A percentile compares a stretch with the other conserved stretches of the same genome.
Conservation (phyloP, 305 asterid genomes). For the Plantago rigida region DNA sequence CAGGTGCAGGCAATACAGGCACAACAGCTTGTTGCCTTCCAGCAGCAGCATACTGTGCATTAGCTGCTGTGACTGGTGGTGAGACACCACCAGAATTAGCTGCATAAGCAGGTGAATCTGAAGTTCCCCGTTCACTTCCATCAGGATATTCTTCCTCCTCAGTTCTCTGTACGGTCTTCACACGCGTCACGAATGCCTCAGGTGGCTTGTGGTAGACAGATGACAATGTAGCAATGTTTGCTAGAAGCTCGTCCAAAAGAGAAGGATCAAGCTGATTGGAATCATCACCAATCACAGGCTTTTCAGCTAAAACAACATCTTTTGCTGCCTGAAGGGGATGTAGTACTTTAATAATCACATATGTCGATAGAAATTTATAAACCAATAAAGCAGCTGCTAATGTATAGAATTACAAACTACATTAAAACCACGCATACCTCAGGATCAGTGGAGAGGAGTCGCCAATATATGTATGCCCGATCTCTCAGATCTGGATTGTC, state of each 20-base stretch:
- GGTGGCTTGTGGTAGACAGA: conserved; percentile 99
- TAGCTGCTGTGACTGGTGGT: conserved; percentile 53
- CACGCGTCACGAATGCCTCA: conserved; percentile 89
- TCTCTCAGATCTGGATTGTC: conserved; percentile 98
- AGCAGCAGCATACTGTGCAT: conserved; percentile 30
- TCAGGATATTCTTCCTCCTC: conserved; percentile 93
- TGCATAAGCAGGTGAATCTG: conserved; percentile 68
- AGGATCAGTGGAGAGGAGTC: conserved; percentile 97
- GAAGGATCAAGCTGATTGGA: conserved; percentile 88
- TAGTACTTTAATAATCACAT: conserved; percentile 7
- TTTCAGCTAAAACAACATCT: conserved; percentile 97
- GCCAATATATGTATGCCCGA: conserved; percentile 99
- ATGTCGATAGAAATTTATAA: background rate
- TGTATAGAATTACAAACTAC: conserved; percentile 9
- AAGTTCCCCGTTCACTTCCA: conserved; percentile 54
- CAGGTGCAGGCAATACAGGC: conserved; percentile 52
- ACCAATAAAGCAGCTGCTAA: conserved; percentile 19
- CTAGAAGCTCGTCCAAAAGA: conserved; percentile 89
- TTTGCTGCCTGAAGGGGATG: conserved; percentile 77
- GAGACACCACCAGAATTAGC: conserved; percentile 49
- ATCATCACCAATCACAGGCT: conserved; percentile 97
- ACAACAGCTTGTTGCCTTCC: conserved; percentile 50
- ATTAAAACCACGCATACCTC: conserved; percentile 55
- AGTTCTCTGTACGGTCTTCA: conserved; percentile 68
- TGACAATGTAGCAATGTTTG: conserved; percentile 93